Percentiles rank a stretch among this genome's conserved stretches.
Conservation (phyloP, 129 eudicot species). For the Centaurea solstitialis region DNA sequence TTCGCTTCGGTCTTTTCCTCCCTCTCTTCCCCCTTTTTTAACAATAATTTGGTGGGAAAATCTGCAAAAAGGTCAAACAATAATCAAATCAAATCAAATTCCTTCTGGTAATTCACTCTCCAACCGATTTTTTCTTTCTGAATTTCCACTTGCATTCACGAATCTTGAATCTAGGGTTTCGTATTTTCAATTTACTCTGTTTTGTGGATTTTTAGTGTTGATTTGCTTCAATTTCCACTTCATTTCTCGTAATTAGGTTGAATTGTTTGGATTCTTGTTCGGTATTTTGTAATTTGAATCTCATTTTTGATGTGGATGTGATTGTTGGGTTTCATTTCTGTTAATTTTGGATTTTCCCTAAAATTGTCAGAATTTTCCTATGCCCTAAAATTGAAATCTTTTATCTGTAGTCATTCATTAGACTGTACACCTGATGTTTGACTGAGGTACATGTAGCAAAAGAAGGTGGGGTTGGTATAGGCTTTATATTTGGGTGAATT, state of each 20-base stretch:
- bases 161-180: slow-evolving; percentile 66
- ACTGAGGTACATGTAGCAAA: not conserved
- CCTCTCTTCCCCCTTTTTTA: slow-evolving; percentile 10
- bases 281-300: slow-evolving; percentile 10
- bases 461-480: not conserved
- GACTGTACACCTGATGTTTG: not conserved
- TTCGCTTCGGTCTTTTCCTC: slow-evolving; percentile 31
- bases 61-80: slow-evolving; percentile 34
- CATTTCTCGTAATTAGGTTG: slow-evolving; percentile 1
- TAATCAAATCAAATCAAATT: slow-evolving; percentile 41
- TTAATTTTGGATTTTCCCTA: not conserved
- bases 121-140: not conserved
- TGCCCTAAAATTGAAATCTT: not conserved
- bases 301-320: not conserved
- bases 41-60: slow-evolving; percentile 58
- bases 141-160: slow-evolving; percentile 23
- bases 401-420: not conserved
- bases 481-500: not conserved
- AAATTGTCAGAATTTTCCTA: not conserved
- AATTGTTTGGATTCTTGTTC: slow-evolving; percentile 24
- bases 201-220: slow-evolving; percentile 2
- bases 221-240: slow-evolving; percentile 21
- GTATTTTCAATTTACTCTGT: slow-evolving; percentile 3
- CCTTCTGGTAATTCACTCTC: slow-evolving; percentile 28
- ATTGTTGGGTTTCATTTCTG: not conserved